Conservation (phyloP, 495 filamentous ascomycete species). For the Rhypophila decipiens region DNA sequence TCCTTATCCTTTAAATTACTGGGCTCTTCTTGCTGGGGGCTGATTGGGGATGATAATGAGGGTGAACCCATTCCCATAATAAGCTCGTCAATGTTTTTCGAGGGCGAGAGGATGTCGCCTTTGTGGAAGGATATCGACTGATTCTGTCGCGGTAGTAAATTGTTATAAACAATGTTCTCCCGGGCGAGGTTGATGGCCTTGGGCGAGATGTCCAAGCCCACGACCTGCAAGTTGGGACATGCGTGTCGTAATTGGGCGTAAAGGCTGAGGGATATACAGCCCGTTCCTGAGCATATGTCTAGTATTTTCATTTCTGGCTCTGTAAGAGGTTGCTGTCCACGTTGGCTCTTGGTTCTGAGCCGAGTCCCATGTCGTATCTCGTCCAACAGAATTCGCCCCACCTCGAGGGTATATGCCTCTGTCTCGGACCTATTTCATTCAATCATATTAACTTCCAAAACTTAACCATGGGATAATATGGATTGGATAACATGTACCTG, state of each 20-base stretch:
- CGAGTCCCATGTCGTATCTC: neutral
- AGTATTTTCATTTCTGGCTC: conserved; percentile 50
- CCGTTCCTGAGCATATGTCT: conserved; percentile 85
- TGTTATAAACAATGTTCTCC: conserved; percentile 56
- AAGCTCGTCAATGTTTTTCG: too few species aligned
- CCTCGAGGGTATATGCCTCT: conserved; percentile 56
- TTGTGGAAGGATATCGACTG: conserved; percentile 40
- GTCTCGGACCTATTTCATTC: conserved; percentile 49
- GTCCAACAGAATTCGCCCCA: conserved; percentile 42
- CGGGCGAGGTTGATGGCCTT: conserved; percentile 55
- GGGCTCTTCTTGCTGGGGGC: too few species aligned
- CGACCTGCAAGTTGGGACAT: conserved; percentile 14
- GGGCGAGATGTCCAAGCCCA: conserved; percentile 56
- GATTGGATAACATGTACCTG: conserved; percentile 54
- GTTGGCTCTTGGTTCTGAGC: conserved; percentile 1
- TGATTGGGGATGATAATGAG: too few species aligned
- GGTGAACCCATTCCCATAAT: too few species aligned
- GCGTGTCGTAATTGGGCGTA: conserved; percentile 43
- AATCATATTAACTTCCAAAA: too few species aligned
- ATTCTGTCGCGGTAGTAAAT: conserved; percentile 10
- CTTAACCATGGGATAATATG: too few species aligned
- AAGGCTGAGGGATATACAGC: conserved; percentile 80
- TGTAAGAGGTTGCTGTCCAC: neutral
- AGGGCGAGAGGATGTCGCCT: conserved; percentile 55
- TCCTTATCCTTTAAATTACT: too few species aligned